phyloP scores from a whole-genome alignment of 2,329 filamentous ascomycete species.

The Fusarium sp. region DNA sequence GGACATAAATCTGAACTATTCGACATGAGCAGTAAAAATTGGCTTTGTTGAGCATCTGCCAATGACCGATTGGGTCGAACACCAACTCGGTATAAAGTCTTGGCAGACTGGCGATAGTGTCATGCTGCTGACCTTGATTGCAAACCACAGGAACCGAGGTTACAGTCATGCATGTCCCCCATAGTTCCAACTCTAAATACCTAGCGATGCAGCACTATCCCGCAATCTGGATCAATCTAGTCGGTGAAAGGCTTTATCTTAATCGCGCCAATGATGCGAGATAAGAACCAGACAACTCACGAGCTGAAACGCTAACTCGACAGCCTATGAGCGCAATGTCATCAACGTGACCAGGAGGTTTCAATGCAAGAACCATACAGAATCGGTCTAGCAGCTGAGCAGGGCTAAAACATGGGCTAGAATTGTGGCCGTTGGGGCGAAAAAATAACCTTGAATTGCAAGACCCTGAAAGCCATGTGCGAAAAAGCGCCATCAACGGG shows the following conservation, averaged over 20 bases:
- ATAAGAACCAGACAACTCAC: not conserved
- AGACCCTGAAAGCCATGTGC: conserved; percentile 27
- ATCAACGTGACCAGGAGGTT: not conserved
- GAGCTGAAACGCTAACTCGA: not conserved
- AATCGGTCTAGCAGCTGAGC: conserved; percentile 21
- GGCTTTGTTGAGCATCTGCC: not conserved
- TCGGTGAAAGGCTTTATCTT: not conserved
- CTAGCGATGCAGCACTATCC: not conserved
- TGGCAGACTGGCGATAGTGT: not conserved
- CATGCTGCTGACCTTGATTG: not conserved
- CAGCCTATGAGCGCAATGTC: not conserved
- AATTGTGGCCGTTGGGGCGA: conserved; percentile 22
- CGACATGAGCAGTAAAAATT: not conserved
- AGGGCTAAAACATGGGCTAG: conserved; percentile 22
- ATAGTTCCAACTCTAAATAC: not conserved
- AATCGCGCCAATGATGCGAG: not conserved
- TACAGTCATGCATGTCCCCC: not conserved
- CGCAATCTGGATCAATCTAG: not conserved
- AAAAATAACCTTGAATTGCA: conserved; percentile 31
- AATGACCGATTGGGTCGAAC: not conserved
- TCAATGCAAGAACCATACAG: conserved; percentile 26
- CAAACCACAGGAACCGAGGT: not conserved
- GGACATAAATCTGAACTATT: not conserved
- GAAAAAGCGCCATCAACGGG: conserved; percentile 6
- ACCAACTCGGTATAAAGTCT: not conserved